Base-by-base conservation (phyloP, 2,329 filamentous ascomycete species). In the Sporothrix schenckii region DNA sequence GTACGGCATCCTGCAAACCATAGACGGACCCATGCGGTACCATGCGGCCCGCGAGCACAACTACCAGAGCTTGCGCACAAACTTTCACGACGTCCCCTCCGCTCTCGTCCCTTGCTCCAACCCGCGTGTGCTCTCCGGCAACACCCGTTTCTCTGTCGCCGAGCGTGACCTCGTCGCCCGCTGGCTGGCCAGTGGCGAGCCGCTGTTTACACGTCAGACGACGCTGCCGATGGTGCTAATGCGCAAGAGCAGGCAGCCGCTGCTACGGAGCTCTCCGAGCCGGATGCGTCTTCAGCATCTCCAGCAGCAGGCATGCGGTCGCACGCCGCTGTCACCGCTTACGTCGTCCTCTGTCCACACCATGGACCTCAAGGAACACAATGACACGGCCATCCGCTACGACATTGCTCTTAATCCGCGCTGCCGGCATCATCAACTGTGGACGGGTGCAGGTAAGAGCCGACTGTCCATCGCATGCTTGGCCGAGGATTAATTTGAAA, bases 381-480 rank as follows among this genome's bases (percentile, higher is more conserved):
- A 16, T 9, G 44, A 68, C 54, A 7, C 21, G 13, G 39, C 47
- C 21, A 21, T 16, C 27, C 68, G 34, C 11, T 66, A 56, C 41
- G 47, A 39, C 30, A 60, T 70, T 30, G 41, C 47, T 13, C 24
- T 19, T 52, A 70, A 66, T 53, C 69, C 41, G 44, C 61, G 69
- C 14, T 65, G 61, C 52, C 52, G 61, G 41, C 58, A 68, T 39
- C 69, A 70, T 27, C 61, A 70, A 49, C 21, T 50, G 44, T 72
- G 72, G 70, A 47, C 44, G 9, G 60, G 50, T 24, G 67, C 70
- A 2, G 70, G 69, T 3, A 66, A 44, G 9, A 72, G 72, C 47
- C 50, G 41, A n/a, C 68, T 72, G n/a, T 68, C 70, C 10, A 1
- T n/a, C 6, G 41, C 13, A 9, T 44, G 30, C 27, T 10, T 61